phyloP scores from a whole-genome alignment of 306 rosid genomes.

The Cajanus cajan region DNA sequence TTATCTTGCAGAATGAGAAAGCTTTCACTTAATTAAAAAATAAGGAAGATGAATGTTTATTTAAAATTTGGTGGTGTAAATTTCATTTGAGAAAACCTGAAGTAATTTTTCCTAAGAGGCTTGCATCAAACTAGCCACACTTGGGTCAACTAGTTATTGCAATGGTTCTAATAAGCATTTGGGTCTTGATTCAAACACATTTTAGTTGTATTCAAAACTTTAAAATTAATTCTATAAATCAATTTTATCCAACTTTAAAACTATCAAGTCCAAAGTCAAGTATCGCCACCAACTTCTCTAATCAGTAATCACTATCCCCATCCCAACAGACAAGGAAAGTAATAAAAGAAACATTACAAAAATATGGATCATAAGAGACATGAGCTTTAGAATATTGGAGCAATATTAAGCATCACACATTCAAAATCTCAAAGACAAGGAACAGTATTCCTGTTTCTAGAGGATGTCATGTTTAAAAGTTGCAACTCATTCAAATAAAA shows the following conservation, averaged over 20 bases:
- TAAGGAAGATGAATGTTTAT: neutral
- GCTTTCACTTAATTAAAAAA: too few relatives aligned
- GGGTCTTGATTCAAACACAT: neutral
- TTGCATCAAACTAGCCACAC: neutral
- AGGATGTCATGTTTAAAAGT: neutral
- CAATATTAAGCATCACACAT: neutral
- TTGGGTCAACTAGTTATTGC: neutral
- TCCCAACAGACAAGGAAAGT: neutral
- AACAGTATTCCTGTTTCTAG: neutral
- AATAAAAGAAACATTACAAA: neutral
- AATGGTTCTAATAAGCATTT: neutral
- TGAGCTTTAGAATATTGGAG: neutral
- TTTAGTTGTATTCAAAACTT: neutral
- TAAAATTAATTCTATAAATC: neutral
- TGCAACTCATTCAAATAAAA: constrained; percentile 2
- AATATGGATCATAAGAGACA: neutral
- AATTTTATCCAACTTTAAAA: neutral
- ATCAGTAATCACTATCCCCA: neutral
- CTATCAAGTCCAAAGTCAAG: neutral
- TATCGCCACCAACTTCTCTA: neutral
- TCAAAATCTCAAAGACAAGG: neutral
- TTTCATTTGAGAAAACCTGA: neutral
- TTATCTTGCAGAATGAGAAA: neutral
- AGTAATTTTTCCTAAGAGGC: too few relatives aligned
- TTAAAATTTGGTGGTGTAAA: neutral